Percentiles rank a stretch among this genome's conserved stretches.
These are phyloP conservation scores for Rubroboletus satanas DNA, from an alignment of 768 basidiomycete species.

Conservation along the genomic window DNA sequence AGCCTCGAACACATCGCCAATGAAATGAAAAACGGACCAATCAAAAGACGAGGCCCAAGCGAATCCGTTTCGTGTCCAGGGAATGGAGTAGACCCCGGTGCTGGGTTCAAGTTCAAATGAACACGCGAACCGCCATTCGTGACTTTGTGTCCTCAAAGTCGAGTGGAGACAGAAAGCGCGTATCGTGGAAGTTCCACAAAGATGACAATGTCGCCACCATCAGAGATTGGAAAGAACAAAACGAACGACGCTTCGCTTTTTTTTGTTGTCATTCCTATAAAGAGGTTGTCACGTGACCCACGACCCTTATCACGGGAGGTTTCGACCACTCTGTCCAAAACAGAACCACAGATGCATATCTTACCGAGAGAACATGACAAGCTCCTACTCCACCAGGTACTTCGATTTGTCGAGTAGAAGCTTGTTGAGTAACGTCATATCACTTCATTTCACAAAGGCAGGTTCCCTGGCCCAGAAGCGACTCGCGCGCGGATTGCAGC, in stretches of 20 bases:
- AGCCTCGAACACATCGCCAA: neutral
- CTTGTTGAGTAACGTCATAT: neutral
- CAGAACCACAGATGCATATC: slow-evolving; percentile 52
- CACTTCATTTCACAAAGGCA: slow-evolving; percentile 41
- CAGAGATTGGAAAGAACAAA: neutral
- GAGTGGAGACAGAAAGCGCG: slow-evolving; percentile 3
- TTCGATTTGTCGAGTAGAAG: neutral
- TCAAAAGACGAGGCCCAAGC: neutral
- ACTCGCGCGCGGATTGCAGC: slow-evolving; percentile 83
- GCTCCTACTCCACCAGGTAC: slow-evolving; percentile 67
- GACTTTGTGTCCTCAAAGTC: slow-evolving; percentile 10
- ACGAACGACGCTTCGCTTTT: neutral
- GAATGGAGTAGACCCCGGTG: too few species aligned
- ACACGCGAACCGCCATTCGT: neutral
- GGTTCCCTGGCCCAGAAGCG: slow-evolving; percentile 92
- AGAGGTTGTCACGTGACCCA: slow-evolving; percentile 8
- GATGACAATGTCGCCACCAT: neutral
- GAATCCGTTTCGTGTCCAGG: neutral
- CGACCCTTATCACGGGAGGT: slow-evolving; percentile 6
- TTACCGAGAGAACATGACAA: slow-evolving; percentile 74
- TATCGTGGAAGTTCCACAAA: too few species aligned
- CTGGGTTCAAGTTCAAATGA: too few species aligned
- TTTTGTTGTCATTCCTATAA: slow-evolving; percentile 4
- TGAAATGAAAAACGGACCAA: neutral
- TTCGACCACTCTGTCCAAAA: neutral